These are phyloP conservation scores for Sparassis latifolia DNA, from an alignment of 1,284 basidiomycete genomes.

Conservation along the genomic window DNA sequence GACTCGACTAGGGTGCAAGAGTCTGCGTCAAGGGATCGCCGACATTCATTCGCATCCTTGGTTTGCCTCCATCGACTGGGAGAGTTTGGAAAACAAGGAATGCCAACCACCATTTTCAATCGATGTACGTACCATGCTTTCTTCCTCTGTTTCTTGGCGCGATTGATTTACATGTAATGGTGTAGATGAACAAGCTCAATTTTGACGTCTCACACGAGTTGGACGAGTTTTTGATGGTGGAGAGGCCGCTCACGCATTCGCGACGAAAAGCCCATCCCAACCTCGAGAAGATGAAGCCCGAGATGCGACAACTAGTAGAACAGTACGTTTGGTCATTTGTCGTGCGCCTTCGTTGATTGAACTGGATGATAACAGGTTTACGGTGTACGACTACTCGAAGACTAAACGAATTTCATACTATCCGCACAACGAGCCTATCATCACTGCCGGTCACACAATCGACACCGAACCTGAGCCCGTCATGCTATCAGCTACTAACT, in stretches of 20 bases:
- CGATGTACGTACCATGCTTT: conserved; percentile 53
- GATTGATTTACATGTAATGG: conserved; percentile 7
- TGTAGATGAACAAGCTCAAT: conserved; percentile 86
- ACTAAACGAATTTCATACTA: conserved; percentile 70
- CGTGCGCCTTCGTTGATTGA: neutral
- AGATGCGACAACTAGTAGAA: conserved; percentile 89
- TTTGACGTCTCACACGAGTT: conserved; percentile 97
- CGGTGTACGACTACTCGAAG: conserved; percentile 67
- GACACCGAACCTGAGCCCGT: conserved; percentile 26
- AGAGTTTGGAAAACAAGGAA: conserved; percentile 68
- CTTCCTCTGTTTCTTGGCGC: conserved; percentile 3
- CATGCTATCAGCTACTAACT: conserved; percentile 36
- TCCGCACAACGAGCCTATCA: conserved; percentile 67
- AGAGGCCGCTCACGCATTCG: conserved; percentile 91
- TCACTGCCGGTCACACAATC: conserved; percentile 39
- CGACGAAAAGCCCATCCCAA: conserved; percentile 86
- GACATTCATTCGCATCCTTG: conserved; percentile 83
- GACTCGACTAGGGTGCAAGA: conserved; percentile 77
- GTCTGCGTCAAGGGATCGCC: conserved; percentile 58
- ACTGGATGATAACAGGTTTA: conserved; percentile 45
- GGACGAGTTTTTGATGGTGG: conserved; percentile 93
- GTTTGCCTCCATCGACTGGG: conserved; percentile 83
- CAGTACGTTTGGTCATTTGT: conserved; percentile 50
- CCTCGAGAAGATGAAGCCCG: conserved; percentile 80
- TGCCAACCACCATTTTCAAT: conserved; percentile 84